phyloP scores from a whole-genome alignment of 306 rosid species.

The Rosa chinensis region DNA sequence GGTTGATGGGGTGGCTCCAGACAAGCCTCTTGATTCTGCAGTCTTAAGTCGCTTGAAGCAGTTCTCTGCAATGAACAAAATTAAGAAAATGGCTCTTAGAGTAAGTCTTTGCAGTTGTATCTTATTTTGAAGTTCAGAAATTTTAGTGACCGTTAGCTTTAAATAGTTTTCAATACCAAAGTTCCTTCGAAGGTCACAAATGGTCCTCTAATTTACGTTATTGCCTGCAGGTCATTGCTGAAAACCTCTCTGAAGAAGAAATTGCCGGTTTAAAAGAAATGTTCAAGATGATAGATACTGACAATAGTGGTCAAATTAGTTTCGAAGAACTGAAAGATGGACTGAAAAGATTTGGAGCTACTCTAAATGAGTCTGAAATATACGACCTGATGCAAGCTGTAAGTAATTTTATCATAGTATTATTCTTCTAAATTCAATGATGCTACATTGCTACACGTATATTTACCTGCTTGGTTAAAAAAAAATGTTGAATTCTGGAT shows the following conservation, averaged over 20 bases:
- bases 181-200: not conserved
- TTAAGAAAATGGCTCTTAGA: constrained; percentile 92
- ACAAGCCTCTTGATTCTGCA: constrained; percentile 85
- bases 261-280: constrained; percentile 85
- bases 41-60: constrained; percentile 85
- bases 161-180: not conserved
- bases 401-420: constrained; percentile 27
- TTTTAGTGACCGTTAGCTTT: not conserved
- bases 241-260: constrained; percentile 83
- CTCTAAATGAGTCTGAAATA: constrained; percentile 76
- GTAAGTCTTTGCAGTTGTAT: constrained; percentile 43
- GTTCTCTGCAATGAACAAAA: constrained; percentile 84
- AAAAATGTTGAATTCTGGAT: not conserved
- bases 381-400: constrained; percentile 79
- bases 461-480: not conserved
- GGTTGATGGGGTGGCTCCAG: constrained; percentile 80
- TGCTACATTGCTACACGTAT: not conserved
- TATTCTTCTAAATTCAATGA: not conserved
- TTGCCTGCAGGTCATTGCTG: constrained; percentile 69
- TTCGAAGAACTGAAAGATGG: constrained; percentile 87
- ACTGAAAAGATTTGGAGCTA: constrained; percentile 69
- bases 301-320: constrained; percentile 81
- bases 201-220: constrained; percentile 19
- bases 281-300: constrained; percentile 77
- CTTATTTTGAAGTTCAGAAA: not conserved